Evolutionary conservation across 257 asterid species (phyloP), one percentile per base, ranked within the genome.

Genomic region (Solanum piurae): DNA sequence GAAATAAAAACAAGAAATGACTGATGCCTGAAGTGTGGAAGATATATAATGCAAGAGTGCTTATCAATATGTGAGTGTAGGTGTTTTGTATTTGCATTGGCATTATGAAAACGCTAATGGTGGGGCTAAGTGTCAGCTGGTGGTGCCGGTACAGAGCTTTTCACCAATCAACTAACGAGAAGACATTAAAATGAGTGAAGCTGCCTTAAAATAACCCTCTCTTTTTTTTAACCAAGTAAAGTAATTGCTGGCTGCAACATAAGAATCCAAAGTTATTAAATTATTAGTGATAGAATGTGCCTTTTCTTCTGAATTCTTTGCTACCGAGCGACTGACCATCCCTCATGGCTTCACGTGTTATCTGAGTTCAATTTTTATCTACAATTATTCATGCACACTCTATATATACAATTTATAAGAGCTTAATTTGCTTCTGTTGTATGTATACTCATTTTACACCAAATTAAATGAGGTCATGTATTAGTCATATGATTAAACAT

Each of bases 331-430:
- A 55, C 94, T 93, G 98, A 92, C 94, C 85, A 86, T 16, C 84
- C 91, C 91, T 92, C 94, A 91, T 94, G 94, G 86, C 87, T 86
- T 95, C 98, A 95, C 98, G 95, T 94, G 98, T 90, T 92, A 66
- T 93, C 94, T 91, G 90, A 60, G 5, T 60, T 44, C 12, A 38
- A 23, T 7, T 84, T 84, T 84, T 36, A 84, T 62, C 27, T 62
- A 13, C 36, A 40, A 84, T 37, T 55, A 84, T 84, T 84, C 16
- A n/a, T 21, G 86, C 76, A 84, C 86, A 60, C 36, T 34, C 55
- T 12, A 44, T 44, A 12, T 34, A 83, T 55, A 83, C 86, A 58
- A 58, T 58, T 83, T 83, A 55, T 60, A 21, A 55, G 73, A 21
- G 12, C 34, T 5, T 46, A 46, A 46, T 46, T 55, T 25, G n/a